Conservation (phyloP, 306 rosid species). For the Quercus bicolor region DNA sequence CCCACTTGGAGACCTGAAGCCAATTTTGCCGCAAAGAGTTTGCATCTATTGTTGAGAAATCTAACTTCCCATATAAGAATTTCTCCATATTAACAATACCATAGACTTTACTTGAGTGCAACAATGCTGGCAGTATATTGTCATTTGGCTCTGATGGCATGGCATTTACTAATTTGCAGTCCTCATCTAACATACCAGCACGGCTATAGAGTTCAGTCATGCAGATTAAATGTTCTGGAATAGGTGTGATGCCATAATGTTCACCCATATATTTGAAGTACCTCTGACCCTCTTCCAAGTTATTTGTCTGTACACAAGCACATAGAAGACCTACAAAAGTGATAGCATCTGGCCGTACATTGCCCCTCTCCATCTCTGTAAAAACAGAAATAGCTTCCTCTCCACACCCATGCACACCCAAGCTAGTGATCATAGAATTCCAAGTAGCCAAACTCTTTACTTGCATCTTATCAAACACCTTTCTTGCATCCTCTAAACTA, state of each 20-base stretch:
- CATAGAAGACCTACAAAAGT: slow-evolving; percentile 30
- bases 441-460: slow-evolving; percentile 58
- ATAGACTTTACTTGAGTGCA: background rate
- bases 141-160: background rate
- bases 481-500: slow-evolving; percentile 46
- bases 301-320: slow-evolving; percentile 27
- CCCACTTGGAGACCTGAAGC: background rate
- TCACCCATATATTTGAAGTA: slow-evolving; percentile 39
- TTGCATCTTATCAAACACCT: slow-evolving; percentile 44
- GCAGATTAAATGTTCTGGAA: slow-evolving; percentile 50
- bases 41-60: background rate
- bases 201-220: slow-evolving; percentile 50
- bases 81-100: background rate
- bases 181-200: slow-evolving; percentile 24
- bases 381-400: slow-evolving; percentile 45
- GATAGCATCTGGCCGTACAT: slow-evolving; percentile 32
- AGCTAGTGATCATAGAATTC: slow-evolving; percentile 71
- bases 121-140: background rate
- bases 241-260: slow-evolving; percentile 45
- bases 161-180: slow-evolving; percentile 10
- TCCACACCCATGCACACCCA: slow-evolving; percentile 69
- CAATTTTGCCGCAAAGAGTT: background rate
- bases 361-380: slow-evolving; percentile 41
- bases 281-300: slow-evolving; percentile 17
- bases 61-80: background rate